Conservation (phyloP, 164 flowering plant genomes). For the Malania oleifera region DNA sequence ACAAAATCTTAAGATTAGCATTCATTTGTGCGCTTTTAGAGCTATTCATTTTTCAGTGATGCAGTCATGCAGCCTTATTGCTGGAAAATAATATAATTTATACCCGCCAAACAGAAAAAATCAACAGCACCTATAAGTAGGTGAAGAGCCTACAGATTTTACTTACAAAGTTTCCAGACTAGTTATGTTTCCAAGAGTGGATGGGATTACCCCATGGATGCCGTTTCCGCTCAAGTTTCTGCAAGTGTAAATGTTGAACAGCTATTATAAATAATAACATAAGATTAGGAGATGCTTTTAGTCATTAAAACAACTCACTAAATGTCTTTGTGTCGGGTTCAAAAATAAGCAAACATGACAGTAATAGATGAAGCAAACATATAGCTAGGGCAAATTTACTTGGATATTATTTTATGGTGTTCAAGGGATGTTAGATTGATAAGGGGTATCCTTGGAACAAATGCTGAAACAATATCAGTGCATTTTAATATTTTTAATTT, state of each 20-base stretch:
- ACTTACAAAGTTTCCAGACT: slow-evolving; percentile 72
- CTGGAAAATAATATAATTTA: too few species aligned
- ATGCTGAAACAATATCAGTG: too few species aligned
- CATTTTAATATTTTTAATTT: too few species aligned
- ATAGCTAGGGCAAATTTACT: neutral
- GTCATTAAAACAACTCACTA: slow-evolving; percentile 5
- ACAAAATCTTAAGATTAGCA: too few species aligned
- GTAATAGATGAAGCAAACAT: neutral
- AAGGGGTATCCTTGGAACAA: neutral
- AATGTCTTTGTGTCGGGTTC: neutral
- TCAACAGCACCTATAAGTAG: too few species aligned
- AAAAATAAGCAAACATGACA: neutral
- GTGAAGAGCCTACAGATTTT: neutral
- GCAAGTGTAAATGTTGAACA: slow-evolving; percentile 9
- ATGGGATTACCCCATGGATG: slow-evolving; percentile 76
- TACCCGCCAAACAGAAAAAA: too few species aligned
- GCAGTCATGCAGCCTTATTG: too few species aligned
- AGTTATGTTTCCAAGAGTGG: slow-evolving; percentile 62
- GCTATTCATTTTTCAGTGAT: too few species aligned
- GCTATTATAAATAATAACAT: neutral
- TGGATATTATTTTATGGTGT: neutral
- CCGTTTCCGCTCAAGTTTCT: slow-evolving; percentile 91
- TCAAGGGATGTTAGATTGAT: neutral
- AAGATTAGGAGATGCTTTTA: slow-evolving; percentile 1
- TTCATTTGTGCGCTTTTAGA: too few species aligned